Evolutionary conservation across 345 rosid species (phyloP), one percentile per base, ranked within the genome.

Genomic region (Toxicodendron radicans): DNA sequence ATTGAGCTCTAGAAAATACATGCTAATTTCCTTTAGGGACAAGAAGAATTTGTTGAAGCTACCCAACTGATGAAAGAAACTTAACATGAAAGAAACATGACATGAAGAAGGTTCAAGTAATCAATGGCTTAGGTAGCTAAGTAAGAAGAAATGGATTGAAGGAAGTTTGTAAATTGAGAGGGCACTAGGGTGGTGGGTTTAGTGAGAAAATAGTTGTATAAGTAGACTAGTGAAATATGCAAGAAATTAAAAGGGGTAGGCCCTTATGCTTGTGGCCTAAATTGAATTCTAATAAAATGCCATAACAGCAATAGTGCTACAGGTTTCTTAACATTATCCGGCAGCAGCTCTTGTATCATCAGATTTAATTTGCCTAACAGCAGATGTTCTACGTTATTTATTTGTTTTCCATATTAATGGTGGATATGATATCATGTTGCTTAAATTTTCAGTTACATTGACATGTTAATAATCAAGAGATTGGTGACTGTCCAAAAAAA

Each of bases 231-330:
- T 61, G 70, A 64, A 75, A 43, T 21, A 12, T 48, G 65, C 53
- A 38, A 59, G 48, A 67, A 65, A 69, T 56, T 66, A 65, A 56
- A 30, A 70, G 17, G 1, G 4, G 80, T 80, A 73, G 86, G 81
- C 17, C 79, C 83, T 14, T 32, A 8, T 60, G 78, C 78, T 70
- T 78, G 70, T 75, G 79, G 74, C 53, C 66, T 10, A 49, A 49
- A 73, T 27, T 13, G 32, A 41, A 53, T 27, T 48, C 58, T 30
- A 11, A 12, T 4, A 14, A 24, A 48, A 56, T 7, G 57, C 69
- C 18, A 58, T n/a, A n/a, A n/a, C n/a, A n/a, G n/a, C n/a, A n/a
- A 57, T 38, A 43, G 56, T 71, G 65, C 65, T 45, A 45, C 57
- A 16, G 58, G 30, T 58, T 45, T 27, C 64, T 41, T 43, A 54